These are phyloP conservation scores for Talaromyces pinophilus DNA, from an alignment of 2,329 filamentous ascomycete genomes.

Conservation along the genomic window DNA sequence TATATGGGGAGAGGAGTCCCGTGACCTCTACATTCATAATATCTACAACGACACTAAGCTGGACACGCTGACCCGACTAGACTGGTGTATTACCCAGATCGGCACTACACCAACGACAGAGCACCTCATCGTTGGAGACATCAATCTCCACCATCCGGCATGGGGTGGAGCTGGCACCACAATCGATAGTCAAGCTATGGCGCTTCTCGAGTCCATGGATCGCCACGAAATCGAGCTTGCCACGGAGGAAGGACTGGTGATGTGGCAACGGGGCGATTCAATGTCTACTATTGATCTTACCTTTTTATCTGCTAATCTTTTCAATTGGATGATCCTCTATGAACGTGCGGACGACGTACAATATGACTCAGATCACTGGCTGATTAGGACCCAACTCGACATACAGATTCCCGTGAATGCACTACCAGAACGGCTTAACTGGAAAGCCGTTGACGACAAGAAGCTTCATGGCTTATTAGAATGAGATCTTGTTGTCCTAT, in stretches of 20 bases:
- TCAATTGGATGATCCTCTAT: background rate
- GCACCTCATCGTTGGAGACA: background rate
- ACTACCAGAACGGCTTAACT: no score
- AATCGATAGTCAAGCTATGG: background rate
- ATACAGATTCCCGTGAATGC: no score
- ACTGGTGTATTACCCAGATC: background rate
- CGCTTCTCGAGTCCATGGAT: background rate
- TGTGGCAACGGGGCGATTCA: background rate
- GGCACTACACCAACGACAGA: background rate
- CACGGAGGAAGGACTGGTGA: background rate
- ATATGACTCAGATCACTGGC: conserved; percentile 31
- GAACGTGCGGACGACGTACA: conserved; percentile 26
- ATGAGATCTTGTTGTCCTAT: no score
- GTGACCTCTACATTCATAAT: background rate
- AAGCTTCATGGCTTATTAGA: no score
- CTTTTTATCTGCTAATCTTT: background rate
- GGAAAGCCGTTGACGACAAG: no score
- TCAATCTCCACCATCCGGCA: background rate
- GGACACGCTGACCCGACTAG: background rate
- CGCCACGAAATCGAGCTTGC: background rate
- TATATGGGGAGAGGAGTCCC: background rate
- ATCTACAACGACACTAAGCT: background rate
- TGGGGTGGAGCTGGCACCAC: background rate
- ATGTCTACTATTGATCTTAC: background rate
- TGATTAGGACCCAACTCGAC: conserved; percentile 26